Percentiles rank a stretch among this genome's conserved stretches.
Evolutionary conservation across 371 early-diverging fungal species (phyloP).

Genomic region (Catenaria anguillulae): DNA sequence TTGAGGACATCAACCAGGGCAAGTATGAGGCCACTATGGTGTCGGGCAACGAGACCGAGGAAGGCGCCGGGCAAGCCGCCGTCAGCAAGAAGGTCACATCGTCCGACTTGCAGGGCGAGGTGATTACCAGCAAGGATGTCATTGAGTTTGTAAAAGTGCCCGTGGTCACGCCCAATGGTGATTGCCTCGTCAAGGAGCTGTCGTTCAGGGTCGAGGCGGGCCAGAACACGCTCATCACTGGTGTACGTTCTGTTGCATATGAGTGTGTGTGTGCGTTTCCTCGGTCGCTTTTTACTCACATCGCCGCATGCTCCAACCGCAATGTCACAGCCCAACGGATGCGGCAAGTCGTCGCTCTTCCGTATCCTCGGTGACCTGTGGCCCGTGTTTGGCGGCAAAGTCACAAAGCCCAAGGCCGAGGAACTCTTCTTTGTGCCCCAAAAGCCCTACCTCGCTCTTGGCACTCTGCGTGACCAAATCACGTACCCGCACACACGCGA

Average conservation of each 20-base stretch:
- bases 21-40: constrained; percentile 48
- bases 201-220: constrained; percentile 59
- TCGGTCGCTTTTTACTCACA: not conserved
- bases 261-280: constrained; percentile 67
- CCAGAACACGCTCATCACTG: constrained; percentile 56
- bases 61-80: not conserved
- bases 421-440: constrained; percentile 84
- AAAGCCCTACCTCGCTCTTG: constrained; percentile 79
- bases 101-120: constrained; percentile 38
- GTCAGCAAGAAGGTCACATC: constrained; percentile 20
- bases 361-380: constrained; percentile 78
- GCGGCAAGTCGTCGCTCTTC: constrained; percentile 85
- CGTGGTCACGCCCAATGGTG: constrained; percentile 82
- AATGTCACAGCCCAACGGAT: constrained; percentile 79
- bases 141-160: constrained; percentile 79
- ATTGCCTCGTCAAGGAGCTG: constrained; percentile 63
- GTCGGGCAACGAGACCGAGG: constrained; percentile 22
- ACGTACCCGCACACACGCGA: constrained; percentile 58
- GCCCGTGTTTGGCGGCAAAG: constrained; percentile 48
- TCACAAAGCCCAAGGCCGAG: constrained; percentile 63
- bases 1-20: constrained; percentile 50
- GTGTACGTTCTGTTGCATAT: too few species aligned
- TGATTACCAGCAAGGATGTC: constrained; percentile 44
- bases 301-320: constrained; percentile 44
- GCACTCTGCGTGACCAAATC: constrained; percentile 79